Base-by-base conservation (phyloP, 805 yeast genomes). In the Wickerhamiella domercqiae region DNA sequence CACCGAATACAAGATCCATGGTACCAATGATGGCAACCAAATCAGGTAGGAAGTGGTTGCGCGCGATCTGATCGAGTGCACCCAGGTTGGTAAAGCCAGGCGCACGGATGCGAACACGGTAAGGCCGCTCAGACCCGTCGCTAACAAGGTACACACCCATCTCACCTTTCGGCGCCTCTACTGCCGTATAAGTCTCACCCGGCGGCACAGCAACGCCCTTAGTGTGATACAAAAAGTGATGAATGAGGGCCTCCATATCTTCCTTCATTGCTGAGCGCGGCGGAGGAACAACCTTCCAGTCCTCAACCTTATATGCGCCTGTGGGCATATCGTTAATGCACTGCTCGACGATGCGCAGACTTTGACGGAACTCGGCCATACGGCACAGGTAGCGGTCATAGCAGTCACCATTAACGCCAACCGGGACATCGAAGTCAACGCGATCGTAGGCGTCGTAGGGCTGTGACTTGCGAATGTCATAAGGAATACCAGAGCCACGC, bases 111-210 rank as follows among this genome's bases (percentile, higher is more conserved):
- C 80, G 81, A 67, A 93, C 80, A 63, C 84, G 74, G 65, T 82
- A 82, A 25, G 94, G 94, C 60, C 90, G 72, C 64, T 82, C 94
- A 41, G 78, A 62, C 39, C 94, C 94, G 62, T 82, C 94, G 48
- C 84, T 73, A 39, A 82, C 93, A 37, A 82, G 75, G 54, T 76
- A 82, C 39, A 80, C 93, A 43, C 80, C 94, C 90, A 82, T 79
- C 62, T 82, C 94, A 57, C 94, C 94, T 71, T 82, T 82, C 57
- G 94, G 94, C 18, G 94, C 93, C 64, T 82, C 94, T 48, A 82
- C 81, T 40, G 81, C 87, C 36, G 90, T 79, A 58, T 82, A 82
- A 7, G 94, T 78, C 63, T 82, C 94, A 54, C 94, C 94, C 38
- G 74, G 78, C 32, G 94, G 94, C 31, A 82, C 94, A 26, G 76